Base-by-base conservation (phyloP, 768 basidiomycete species). In the Mycena metata region DNA sequence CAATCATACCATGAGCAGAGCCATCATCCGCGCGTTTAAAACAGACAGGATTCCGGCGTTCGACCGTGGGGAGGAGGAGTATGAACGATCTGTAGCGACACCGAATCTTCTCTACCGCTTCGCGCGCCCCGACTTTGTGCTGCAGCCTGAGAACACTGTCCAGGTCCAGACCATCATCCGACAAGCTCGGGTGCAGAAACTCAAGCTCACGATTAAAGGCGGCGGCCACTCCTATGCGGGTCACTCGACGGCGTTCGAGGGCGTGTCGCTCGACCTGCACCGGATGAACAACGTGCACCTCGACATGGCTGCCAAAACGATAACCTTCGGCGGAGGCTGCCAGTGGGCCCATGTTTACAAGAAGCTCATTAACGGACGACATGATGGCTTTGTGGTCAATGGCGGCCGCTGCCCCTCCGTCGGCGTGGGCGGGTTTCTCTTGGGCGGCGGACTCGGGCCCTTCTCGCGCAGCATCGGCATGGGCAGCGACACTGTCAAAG, bases 1-100 rank as follows among this genome's bases (percentile, higher is more conserved):
- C n/a, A n/a, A n/a, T 35, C 12, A 49, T 49, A 60, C 46, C 46
- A 60, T 60, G 59, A 81, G 82, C 3, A 76, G 86, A 55, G 42
- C 56, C n/a, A n/a, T n/a, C 55, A n/a, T 65, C 55, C 54, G 46
- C 46, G 50, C 60, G 42, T 60, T 65, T 50, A 66, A 60, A 66
- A 46, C 56, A 23, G 63, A 35, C 26, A 52, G 36, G 35, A 66
- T 67, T 43, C 65, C 59, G 4, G 66, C 67, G 50, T 63, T 62
- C 35, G 55, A 67, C 21, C 65, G 58, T 36, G 69, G 69, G 13
- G 59, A 67, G 10, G 42, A 54, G 43, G 69, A 61, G 7, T 70
- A 70, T 60, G 66, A 70, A 26, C 59, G 60, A 13, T 59, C 65
- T 33, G 65, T 70, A 52, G 69, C 66, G 54, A 70, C 66, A 17